A percentile compares a stretch with the other conserved stretches of the same genome.
These are phyloP conservation scores for Achaetomiella virescens DNA, from an alignment of 495 filamentous ascomycete species.

Conservation along the genomic window DNA sequence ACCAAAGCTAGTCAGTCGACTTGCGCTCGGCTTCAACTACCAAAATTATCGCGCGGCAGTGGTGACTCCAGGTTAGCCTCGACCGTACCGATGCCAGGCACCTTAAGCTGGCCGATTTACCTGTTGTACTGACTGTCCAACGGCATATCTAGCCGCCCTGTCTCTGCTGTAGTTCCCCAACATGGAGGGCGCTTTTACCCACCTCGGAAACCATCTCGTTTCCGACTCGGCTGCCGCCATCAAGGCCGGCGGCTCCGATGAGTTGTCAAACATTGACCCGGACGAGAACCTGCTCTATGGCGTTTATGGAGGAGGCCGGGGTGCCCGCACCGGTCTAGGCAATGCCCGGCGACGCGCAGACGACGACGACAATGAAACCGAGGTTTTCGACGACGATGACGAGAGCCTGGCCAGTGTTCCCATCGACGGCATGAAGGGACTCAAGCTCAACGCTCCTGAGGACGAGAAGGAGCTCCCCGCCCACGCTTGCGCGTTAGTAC, in stretches of 20 bases:
- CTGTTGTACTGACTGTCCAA: neutral
- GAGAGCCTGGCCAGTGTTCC: conserved; percentile 82
- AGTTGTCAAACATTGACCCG: conserved; percentile 61
- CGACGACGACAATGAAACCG: conserved; percentile 85
- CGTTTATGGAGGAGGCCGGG: conserved; percentile 56
- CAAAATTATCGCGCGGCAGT: conserved; percentile 5
- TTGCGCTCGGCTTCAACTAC: neutral
- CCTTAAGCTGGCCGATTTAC: neutral
- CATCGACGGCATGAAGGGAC: conserved; percentile 64
- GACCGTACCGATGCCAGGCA: neutral
- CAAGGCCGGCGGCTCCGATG: conserved; percentile 58
- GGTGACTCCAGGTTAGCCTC: conserved; percentile 16
- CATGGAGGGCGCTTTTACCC: conserved; percentile 83
- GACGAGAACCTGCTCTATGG: conserved; percentile 70
- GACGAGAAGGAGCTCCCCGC: conserved; percentile 90
- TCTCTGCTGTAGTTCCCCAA: conserved; percentile 8
- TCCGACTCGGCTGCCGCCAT: conserved; percentile 67
- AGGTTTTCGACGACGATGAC: conserved; percentile 84
- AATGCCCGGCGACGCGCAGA: conserved; percentile 55
- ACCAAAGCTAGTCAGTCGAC: neutral
- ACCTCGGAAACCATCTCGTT: conserved; percentile 75
- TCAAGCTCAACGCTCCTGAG: conserved; percentile 56
- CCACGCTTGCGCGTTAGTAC: conserved; percentile 91
- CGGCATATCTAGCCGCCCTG: conserved; percentile 10
- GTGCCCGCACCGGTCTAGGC: conserved; percentile 43